Base-by-base conservation (phyloP, 352 stramenopile species). In the Phytophthora ohioensis region DNA sequence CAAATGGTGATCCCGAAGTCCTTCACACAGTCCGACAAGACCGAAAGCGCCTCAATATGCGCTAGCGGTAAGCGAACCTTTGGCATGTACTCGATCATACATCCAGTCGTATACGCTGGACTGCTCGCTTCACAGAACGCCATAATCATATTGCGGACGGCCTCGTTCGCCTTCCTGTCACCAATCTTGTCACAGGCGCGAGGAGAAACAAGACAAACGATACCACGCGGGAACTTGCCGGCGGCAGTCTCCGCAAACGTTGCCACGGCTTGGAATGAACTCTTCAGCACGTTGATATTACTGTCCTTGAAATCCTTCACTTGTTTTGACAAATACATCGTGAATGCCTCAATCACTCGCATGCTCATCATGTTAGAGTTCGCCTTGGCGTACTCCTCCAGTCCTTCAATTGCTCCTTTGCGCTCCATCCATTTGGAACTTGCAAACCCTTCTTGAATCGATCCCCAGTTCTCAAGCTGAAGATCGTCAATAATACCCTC, bases 301-400 rank as follows among this genome's bases (percentile, higher is more conserved):
- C 85, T 95, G 64, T 97, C 90, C 57, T 93, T 94, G 61, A 97
- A 95, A 49, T 92, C 80, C 57, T 96, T 96, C 9, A 93, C 85
- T 73, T 93, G 80, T 38, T 88, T 90, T 21, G 75, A 67, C 54
- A 95, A 39, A 67, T 88, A 93, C 36, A 95, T 53, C 7, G 85
- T 90, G 41, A 97, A 73, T 7, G 88, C 87, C 57, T 97, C 90
- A 43, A 94, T 88, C 12, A 88, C 73, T 32, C 75, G 71, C 59
- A 88, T 79, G 13, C 34, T 89, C 84, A 95, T 88, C 51, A 61
- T 63, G 13, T 57, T 74, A 2, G 80, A 78, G 13, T 92, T 85
- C 11, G 75, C 52, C 46, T 77, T 84, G 1, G 82, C 81, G 42
- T 82, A 91, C 30, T 76, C 76, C 57, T 95, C 86, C 8, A 97